These are phyloP conservation scores for Lactarius hengduanensis DNA, from an alignment of 768 basidiomycete genomes.

Conservation along the genomic window DNA sequence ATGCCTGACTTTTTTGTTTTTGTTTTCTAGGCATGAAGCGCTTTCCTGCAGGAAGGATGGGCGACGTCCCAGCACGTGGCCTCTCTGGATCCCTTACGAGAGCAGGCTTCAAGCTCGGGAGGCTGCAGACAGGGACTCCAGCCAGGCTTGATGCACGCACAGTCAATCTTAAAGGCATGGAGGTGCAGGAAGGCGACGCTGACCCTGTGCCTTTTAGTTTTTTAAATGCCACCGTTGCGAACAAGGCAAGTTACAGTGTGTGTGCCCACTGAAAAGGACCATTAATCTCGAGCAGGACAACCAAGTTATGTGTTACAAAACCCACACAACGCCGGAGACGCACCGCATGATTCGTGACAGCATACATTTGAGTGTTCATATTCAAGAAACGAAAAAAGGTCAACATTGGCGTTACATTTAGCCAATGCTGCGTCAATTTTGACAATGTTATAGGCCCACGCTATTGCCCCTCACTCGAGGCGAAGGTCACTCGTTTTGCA, in stretches of 20 bases:
- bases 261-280: too few relatives aligned
- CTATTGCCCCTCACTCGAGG: constrained; percentile 89
- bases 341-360: constrained; percentile 75
- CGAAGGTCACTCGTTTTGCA: constrained; percentile 79
- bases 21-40: constrained; percentile 56
- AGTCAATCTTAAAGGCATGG: constrained; percentile 65
- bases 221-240: constrained; percentile 63
- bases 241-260: constrained; percentile 47
- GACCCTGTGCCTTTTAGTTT: constrained; percentile 75
- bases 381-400: constrained; percentile 89
- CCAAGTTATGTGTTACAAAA: constrained; percentile 72
- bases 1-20: not conserved
- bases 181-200: constrained; percentile 63
- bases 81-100: constrained; percentile 70
- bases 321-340: constrained; percentile 67
- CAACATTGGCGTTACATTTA: not conserved
- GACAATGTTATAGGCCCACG: constrained; percentile 59
- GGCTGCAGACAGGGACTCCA: constrained; percentile 86
- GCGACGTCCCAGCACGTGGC: constrained; percentile 68
- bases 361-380: constrained; percentile 76
- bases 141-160: constrained; percentile 70
- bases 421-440: not conserved
- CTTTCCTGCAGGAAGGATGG: constrained; percentile 75
- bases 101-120: constrained; percentile 79
- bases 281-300: constrained; percentile 48